Percentiles rank a stretch among this genome's conserved stretches.
phyloP scores from a whole-genome alignment of 805 yeast species.

The Dipodascopsis uninucleata region DNA sequence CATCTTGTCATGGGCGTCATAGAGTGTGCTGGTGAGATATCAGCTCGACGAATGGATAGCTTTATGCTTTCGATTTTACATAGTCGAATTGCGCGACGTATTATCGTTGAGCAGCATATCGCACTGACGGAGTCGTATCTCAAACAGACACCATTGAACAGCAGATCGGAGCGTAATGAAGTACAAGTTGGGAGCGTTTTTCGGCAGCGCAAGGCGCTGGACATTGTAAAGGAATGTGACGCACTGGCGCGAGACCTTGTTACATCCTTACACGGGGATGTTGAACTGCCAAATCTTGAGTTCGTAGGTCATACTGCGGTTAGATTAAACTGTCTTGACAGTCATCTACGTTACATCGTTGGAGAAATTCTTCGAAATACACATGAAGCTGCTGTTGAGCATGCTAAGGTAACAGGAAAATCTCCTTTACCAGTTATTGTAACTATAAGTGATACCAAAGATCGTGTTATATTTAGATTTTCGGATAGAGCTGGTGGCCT shows the following conservation, averaged over 20 bases:
- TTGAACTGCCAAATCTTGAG: slow-evolving; percentile 65
- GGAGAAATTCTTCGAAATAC: slow-evolving; percentile 88
- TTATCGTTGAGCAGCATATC: slow-evolving; percentile 87
- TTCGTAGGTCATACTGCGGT: slow-evolving; percentile 66
- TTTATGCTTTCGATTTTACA: slow-evolving; percentile 75
- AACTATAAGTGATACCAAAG: slow-evolving; percentile 62
- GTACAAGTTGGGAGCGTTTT: slow-evolving; percentile 69
- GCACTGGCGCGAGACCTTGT: slow-evolving; percentile 51
- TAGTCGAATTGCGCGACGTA: slow-evolving; percentile 75
- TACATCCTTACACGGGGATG: slow-evolving; percentile 49
- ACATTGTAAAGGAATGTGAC: slow-evolving; percentile 58
- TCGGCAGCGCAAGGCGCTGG: slow-evolving; percentile 68
- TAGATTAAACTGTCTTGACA: slow-evolving; percentile 76
- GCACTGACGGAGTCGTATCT: slow-evolving; percentile 64
- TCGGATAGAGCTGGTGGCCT: slow-evolving; percentile 93
- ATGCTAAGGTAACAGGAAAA: slow-evolving; percentile 35
- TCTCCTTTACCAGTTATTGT: slow-evolving; percentile 57
- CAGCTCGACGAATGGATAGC: slow-evolving; percentile 61
- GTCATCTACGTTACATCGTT: slow-evolving; percentile 79
- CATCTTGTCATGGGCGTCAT: slow-evolving; percentile 90
- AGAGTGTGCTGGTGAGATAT: slow-evolving; percentile 59
- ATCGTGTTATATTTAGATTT: slow-evolving; percentile 68
- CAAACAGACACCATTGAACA: slow-evolving; percentile 48
- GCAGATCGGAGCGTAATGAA: slow-evolving; percentile 29
- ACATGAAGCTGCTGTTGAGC: slow-evolving; percentile 70